Percentiles rank a stretch among this genome's conserved stretches.
Evolutionary conservation across 257 asterid genomes (phyloP).

Genomic region (Rhazya stricta): DNA sequence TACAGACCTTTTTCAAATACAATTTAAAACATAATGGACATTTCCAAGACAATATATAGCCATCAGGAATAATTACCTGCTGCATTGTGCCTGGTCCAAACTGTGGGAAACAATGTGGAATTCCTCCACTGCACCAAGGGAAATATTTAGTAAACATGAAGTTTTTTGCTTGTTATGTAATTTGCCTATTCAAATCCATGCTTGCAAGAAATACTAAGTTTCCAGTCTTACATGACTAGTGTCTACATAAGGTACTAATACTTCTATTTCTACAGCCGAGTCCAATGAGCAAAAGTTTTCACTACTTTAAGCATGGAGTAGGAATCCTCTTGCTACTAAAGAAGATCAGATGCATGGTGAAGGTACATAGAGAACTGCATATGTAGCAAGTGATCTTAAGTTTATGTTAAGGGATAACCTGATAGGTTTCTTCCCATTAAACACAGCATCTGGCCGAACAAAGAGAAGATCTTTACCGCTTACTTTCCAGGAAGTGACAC

Average conservation of each 20-base stretch:
- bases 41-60: neutral
- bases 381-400: neutral
- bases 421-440: slow-evolving; percentile 92
- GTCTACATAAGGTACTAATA: too few species aligned
- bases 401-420: slow-evolving; percentile 43
- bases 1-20: neutral
- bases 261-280: neutral
- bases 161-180: neutral
- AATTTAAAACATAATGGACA: neutral
- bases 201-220: neutral
- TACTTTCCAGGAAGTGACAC: slow-evolving; percentile 97
- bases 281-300: neutral
- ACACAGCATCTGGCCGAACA: slow-evolving; percentile 98
- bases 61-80: slow-evolving; percentile 52
- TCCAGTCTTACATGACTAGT: neutral
- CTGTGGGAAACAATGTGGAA: slow-evolving; percentile 99
- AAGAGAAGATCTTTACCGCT: slow-evolving; percentile 79
- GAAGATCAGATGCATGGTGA: neutral
- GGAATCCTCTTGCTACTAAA: neutral
- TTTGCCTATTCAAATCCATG: neutral
- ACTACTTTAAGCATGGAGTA: neutral
- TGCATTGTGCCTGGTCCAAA: slow-evolving; percentile 94
- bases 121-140: slow-evolving; percentile 69
- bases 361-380: slow-evolving; percentile 3
- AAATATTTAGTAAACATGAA: slow-evolving; percentile 19